Evolutionary conservation across 345 rosid species (phyloP).

Genomic region (Sonneratia caseolaris): DNA sequence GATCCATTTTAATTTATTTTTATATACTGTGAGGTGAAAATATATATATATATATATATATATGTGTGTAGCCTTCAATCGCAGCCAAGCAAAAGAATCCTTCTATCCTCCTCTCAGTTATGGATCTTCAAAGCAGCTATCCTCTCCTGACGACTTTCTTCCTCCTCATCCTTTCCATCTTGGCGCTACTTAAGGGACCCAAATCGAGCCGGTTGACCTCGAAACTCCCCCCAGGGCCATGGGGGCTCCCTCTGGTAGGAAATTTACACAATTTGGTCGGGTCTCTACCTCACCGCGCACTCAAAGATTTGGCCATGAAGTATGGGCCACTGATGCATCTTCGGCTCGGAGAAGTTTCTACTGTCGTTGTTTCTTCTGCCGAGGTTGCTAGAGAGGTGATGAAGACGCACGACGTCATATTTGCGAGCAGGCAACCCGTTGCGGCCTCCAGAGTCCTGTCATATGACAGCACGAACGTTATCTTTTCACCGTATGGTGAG

Average conservation of each 20-base stretch:
- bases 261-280: slow-evolving; percentile 22
- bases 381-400: slow-evolving; percentile 20
- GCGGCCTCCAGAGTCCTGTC: background rate
- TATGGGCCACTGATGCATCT: slow-evolving; percentile 14
- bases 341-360: slow-evolving; percentile 15
- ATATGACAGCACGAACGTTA: slow-evolving; percentile 9
- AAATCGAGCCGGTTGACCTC: background rate
- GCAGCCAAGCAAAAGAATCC: too few species aligned
- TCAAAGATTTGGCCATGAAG: slow-evolving; percentile 7
- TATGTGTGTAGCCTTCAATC: too few species aligned
- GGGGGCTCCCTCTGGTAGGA: slow-evolving; percentile 25
- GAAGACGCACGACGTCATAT: slow-evolving; percentile 20
- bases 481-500: slow-evolving; percentile 13
- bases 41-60: too few species aligned
- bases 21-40: too few species aligned
- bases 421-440: slow-evolving; percentile 10
- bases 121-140: background rate
- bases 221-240: slow-evolving; percentile 26
- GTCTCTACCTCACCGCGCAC: slow-evolving; percentile 11
- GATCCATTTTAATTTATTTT: too few species aligned
- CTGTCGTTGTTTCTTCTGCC: slow-evolving; percentile 17
- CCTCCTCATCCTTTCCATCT: background rate
- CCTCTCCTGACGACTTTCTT: background rate
- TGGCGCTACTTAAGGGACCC: background rate
- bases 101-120: too few species aligned